Evolutionary conservation across 495 filamentous ascomycete species (phyloP).

Genomic region (Hypoxylon rickii): DNA sequence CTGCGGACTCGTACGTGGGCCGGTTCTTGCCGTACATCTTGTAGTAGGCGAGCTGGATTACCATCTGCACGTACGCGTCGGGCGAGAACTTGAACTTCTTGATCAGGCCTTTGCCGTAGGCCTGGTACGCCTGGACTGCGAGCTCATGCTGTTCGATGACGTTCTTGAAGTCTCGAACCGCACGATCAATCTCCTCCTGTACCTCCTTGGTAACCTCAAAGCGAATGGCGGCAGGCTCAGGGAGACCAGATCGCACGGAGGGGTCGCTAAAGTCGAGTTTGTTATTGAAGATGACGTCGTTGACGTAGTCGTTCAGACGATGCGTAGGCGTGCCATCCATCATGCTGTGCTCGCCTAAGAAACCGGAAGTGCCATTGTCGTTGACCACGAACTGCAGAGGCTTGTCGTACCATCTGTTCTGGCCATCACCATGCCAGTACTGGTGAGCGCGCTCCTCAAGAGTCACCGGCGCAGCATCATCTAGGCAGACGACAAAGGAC

Average conservation of each 20-base stretch:
- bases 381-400: slow-evolving; percentile 97
- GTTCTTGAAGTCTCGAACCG: slow-evolving; percentile 72
- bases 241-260: slow-evolving; percentile 75
- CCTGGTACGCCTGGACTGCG: slow-evolving; percentile 90
- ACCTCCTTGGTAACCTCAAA: slow-evolving; percentile 78
- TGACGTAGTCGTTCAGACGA: slow-evolving; percentile 91
- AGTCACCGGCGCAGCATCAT: slow-evolving; percentile 90
- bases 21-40: slow-evolving; percentile 99
- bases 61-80: slow-evolving; percentile 97
- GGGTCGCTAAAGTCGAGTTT: slow-evolving; percentile 84
- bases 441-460: slow-evolving; percentile 93
- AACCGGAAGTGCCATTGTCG: slow-evolving; percentile 96
- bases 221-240: slow-evolving; percentile 75
- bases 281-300: slow-evolving; percentile 85
- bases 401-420: slow-evolving; percentile 98
- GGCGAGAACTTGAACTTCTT: slow-evolving; percentile 99
- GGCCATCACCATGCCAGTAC: slow-evolving; percentile 98
- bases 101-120: slow-evolving; percentile 97
- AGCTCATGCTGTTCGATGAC: slow-evolving; percentile 89
- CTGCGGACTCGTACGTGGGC: slow-evolving; percentile 96
- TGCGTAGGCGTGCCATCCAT: slow-evolving; percentile 99
- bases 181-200: slow-evolving; percentile 73
- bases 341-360: slow-evolving; percentile 99
- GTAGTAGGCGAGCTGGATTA: slow-evolving; percentile 97
- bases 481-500: slow-evolving; percentile 91